Base-by-base conservation (phyloP, 2,329 filamentous ascomycete genomes). In the Verticillium longisporum region DNA sequence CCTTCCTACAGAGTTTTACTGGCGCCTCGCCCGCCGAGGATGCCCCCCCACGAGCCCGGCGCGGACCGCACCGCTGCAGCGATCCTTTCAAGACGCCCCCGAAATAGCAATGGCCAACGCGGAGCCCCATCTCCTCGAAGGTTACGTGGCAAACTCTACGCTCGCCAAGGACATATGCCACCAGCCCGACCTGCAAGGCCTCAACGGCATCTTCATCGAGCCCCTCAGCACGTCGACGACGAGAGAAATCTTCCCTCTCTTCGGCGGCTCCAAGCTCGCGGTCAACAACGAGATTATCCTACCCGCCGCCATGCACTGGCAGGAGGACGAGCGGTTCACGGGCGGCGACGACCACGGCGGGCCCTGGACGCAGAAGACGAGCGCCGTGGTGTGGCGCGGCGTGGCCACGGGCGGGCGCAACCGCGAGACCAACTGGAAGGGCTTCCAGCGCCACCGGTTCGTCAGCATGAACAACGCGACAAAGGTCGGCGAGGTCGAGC, bases 381-480 rank as follows among this genome's bases (percentile, higher is more conserved):
- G 80, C 64, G 71, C 70, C 2, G 78, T 83, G 38, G 75, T 88
- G 57, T 90, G 88, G 87, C 84, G 87, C 36, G 87, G 87, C 37
- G 85, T 88, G 9, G 87, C 86, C 1, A 88, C 87, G 1, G 87
- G 87, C 2, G 88, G 87, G 1, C 74, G 74, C 45, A 86, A 89
- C 65, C 75, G 78, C 65, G 68, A 78, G 71, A 66, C 80, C 33
- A 91, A 87, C 67, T 92, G 89, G 89, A 83, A 78, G 11, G 83
- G 85, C 0, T 92, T 91, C 68, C 89, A 92, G 65, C 84, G 89
- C 3, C 89, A 92, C 69, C 87, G 90, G 1, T 90, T 92, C 69
- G 82, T 91, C 1, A 79, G 85, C 55, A 89, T 92, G 86, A 82
- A 87, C 68, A 92, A 92, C 66, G 82, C 78, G 11, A 89, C 87